These are phyloP conservation scores for Vitellaria paradoxa DNA, from an alignment of 179 eudicot species.

Conservation along the genomic window DNA sequence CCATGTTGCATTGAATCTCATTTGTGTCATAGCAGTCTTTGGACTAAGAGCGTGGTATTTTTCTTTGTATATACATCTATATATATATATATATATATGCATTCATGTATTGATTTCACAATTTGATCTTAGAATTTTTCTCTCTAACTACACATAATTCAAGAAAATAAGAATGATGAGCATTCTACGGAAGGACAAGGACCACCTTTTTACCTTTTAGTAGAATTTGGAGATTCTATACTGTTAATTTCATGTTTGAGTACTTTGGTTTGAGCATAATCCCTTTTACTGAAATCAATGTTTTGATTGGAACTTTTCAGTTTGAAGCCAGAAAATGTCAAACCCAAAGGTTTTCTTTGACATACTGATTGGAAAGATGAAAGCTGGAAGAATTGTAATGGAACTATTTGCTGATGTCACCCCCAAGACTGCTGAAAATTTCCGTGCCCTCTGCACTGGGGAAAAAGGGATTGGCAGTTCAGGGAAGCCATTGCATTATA, in stretches of 20 bases:
- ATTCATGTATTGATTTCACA: no score
- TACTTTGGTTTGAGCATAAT: background rate
- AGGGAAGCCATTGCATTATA: constrained; percentile 63
- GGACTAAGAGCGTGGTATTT: background rate
- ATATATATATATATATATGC: no score
- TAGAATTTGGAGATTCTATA: background rate
- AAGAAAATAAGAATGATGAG: background rate
- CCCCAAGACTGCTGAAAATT: constrained; percentile 70
- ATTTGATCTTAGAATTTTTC: background rate
- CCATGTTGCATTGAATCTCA: background rate
- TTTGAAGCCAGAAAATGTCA: constrained; percentile 31
- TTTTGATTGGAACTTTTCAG: constrained; percentile 6
- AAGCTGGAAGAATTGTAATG: constrained; percentile 59
- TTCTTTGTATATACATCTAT: background rate
- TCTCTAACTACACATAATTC: background rate
- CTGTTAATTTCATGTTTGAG: background rate
- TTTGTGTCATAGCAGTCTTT: background rate
- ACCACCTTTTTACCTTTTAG: background rate
- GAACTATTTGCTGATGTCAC: constrained; percentile 54
- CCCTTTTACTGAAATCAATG: background rate
- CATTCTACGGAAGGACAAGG: background rate
- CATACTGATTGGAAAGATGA: constrained; percentile 47
- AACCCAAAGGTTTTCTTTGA: constrained; percentile 75
- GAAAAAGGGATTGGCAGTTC: constrained; percentile 58
- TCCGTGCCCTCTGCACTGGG: constrained; percentile 68